Percentiles rank a stretch among this genome's conserved stretches.
Conservation (phyloP, 2,329 filamentous ascomycete genomes). For the Albifimbria verrucaria region DNA sequence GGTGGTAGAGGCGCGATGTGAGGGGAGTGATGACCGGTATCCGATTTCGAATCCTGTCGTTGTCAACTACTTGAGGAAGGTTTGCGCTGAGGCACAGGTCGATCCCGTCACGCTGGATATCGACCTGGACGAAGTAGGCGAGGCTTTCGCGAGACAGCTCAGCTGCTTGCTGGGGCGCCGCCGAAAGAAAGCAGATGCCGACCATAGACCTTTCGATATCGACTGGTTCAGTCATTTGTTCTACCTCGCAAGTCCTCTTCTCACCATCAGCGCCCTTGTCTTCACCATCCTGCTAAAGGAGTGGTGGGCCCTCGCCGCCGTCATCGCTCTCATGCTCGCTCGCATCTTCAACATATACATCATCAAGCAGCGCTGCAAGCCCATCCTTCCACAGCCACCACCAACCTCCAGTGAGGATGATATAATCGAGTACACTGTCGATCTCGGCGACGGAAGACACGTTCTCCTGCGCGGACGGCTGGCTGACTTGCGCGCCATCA, state of each 20-base stretch:
- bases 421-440: conserved; percentile 45
- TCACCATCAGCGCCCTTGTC: conserved; percentile 41
- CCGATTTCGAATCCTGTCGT: conserved; percentile 49
- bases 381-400: conserved; percentile 5
- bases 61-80: conserved; percentile 38
- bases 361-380: conserved; percentile 47
- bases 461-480: conserved; percentile 51
- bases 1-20: not conserved
- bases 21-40: conserved; percentile 17
- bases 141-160: conserved; percentile 14
- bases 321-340: conserved; percentile 48
- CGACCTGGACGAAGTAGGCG: conserved; percentile 15
- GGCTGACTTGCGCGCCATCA: conserved; percentile 58
- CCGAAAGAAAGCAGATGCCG: conserved; percentile 6
- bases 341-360: conserved; percentile 55
- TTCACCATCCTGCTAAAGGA: conserved; percentile 46
- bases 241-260: conserved; percentile 43
- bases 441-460: conserved; percentile 48
- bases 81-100: conserved; percentile 18
- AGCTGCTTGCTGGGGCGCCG: conserved; percentile 1
- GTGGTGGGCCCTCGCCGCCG: conserved; percentile 47
- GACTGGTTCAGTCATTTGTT: conserved; percentile 47
- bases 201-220: conserved; percentile 26
- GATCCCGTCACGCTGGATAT: conserved; percentile 26
- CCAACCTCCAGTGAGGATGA: conserved; percentile 7